These are phyloP conservation scores for Chaetomium fimeti DNA, from an alignment of 495 filamentous ascomycete species.

Conservation along the genomic window DNA sequence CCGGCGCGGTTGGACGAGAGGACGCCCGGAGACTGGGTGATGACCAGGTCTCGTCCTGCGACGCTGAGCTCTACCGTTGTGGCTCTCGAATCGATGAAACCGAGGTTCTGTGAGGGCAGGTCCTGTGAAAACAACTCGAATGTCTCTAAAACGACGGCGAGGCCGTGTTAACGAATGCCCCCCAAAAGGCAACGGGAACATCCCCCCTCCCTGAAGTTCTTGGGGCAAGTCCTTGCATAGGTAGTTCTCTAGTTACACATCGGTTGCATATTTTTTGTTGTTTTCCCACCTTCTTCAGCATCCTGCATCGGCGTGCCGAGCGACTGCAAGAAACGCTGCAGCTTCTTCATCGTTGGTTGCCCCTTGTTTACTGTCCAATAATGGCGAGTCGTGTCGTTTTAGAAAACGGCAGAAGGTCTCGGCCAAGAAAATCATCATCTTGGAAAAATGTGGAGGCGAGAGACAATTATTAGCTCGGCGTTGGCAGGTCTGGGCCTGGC, in stretches of 20 bases:
- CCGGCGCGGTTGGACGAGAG: conserved; percentile 72
- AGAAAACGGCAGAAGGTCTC: not conserved
- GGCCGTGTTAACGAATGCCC: conserved; percentile 4
- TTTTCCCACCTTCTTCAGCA: conserved; percentile 23
- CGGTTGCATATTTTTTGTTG: not conserved
- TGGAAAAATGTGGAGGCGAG: conserved; percentile 23
- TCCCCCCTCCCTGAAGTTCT: not conserved
- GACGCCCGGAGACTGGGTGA: conserved; percentile 82
- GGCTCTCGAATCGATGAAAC: conserved; percentile 74
- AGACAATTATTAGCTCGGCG: not conserved
- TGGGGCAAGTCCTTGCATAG: not conserved
- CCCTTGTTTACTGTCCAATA: not conserved
- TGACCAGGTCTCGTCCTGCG: conserved; percentile 65
- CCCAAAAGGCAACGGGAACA: not conserved
- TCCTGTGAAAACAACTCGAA: conserved; percentile 79
- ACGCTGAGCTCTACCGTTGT: conserved; percentile 65
- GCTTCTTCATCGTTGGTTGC: conserved; percentile 31
- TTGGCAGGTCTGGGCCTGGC: conserved; percentile 8
- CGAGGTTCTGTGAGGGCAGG: conserved; percentile 74
- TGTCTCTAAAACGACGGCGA: conserved; percentile 58
- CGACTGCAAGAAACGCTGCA: conserved; percentile 37
- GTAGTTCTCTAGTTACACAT: not conserved
- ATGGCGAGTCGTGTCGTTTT: not conserved
- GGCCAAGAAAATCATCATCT: conserved; percentile 12
- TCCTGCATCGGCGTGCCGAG: conserved; percentile 49